Conservation (phyloP, 1,284 basidiomycete species). For the Cryptococcus hybrid region DNA sequence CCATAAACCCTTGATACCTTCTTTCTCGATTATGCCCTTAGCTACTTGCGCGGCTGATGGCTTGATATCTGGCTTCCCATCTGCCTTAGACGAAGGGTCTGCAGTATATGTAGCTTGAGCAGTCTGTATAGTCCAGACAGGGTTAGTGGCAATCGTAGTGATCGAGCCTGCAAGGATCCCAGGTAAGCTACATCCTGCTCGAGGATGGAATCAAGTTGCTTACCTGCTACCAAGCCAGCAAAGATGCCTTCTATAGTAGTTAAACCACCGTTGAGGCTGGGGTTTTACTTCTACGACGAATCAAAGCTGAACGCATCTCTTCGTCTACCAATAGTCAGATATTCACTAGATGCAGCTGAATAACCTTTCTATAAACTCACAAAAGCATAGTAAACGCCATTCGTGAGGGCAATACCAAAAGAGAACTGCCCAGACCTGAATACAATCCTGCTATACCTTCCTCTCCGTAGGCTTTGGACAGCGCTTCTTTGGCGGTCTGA, state of each 20-base stretch:
- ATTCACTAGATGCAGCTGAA: neutral
- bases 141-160: conserved; percentile 88
- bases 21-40: conserved; percentile 68
- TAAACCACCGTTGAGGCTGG: conserved; percentile 59
- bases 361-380: conserved; percentile 17
- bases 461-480: conserved; percentile 73
- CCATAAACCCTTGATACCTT: conserved; percentile 82
- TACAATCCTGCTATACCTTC: conserved; percentile 88
- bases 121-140: conserved; percentile 94
- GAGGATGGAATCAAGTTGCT: neutral
- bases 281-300: conserved; percentile 54
- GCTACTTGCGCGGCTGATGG: conserved; percentile 69
- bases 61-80: conserved; percentile 44
- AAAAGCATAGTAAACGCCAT: conserved; percentile 59
- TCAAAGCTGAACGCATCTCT: conserved; percentile 52
- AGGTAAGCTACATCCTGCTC: conserved; percentile 61
- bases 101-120: conserved; percentile 69
- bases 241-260: conserved; percentile 85
- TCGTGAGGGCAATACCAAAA: conserved; percentile 92
- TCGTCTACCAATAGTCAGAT: conserved; percentile 48
- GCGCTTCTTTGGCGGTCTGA: conserved; percentile 38
- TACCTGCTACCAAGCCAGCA: conserved; percentile 82
- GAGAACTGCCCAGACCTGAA: conserved; percentile 78
- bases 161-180: conserved; percentile 66
- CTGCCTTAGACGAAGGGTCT: neutral